Percentiles rank a stretch among this genome's conserved stretches.
phyloP scores from a whole-genome alignment of 805 yeast genomes.

The Starmerella lactis-condensi region DNA sequence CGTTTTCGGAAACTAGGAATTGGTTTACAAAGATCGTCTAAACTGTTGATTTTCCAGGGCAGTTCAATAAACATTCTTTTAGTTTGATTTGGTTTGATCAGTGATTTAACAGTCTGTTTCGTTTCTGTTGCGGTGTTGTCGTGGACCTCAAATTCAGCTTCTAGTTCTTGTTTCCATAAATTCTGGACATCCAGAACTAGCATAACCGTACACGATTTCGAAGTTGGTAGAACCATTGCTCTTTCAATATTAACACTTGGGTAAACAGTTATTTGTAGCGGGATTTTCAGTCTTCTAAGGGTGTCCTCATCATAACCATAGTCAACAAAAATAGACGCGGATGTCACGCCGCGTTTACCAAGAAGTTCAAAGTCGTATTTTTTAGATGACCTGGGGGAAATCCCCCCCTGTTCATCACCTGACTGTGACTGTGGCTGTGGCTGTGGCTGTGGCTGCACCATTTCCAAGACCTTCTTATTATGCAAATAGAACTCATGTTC shows the following conservation, averaged over 20 bases:
- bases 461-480: constrained; percentile 37
- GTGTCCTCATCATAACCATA: constrained; percentile 28
- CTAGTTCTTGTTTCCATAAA: constrained; percentile 43
- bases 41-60: constrained; percentile 31
- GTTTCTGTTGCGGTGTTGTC: constrained; percentile 3
- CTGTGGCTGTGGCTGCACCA: constrained; percentile 23
- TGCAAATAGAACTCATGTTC: constrained; percentile 56
- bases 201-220: constrained; percentile 30
- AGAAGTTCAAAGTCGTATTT: constrained; percentile 37
- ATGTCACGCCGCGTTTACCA: constrained; percentile 59
- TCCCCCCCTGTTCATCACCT: constrained; percentile 9
- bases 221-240: constrained; percentile 43
- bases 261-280: constrained; percentile 50
- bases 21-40: constrained; percentile 28
- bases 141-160: constrained; percentile 18
- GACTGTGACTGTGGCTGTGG: background rate
- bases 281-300: constrained; percentile 43
- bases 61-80: constrained; percentile 57
- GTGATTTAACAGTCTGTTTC: constrained; percentile 3
- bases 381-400: constrained; percentile 26
- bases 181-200: constrained; percentile 62
- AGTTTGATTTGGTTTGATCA: constrained; percentile 27
- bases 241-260: constrained; percentile 59
- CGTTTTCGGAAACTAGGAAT: constrained; percentile 56
- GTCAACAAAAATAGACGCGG: constrained; percentile 45